Evolutionary conservation across 371 early-diverging fungal genomes (phyloP), one percentile per base, ranked within the genome.

Genomic region (Blastocladiella emersonii): DNA sequence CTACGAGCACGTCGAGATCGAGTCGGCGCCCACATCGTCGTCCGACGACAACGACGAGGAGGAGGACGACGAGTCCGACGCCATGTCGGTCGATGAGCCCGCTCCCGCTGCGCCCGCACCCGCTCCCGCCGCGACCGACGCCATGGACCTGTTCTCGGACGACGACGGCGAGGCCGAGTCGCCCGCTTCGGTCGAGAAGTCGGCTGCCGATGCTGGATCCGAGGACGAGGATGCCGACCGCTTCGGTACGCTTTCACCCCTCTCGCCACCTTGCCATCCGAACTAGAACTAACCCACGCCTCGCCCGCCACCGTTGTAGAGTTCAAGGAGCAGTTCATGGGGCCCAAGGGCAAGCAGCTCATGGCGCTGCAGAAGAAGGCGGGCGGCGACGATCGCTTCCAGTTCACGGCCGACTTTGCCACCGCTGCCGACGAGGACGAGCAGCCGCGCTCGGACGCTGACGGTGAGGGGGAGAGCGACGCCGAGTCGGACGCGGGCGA

Each of bases 351-450:
- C 35, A 32, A 34, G 13, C 25, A 35, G 15, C 43, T 59, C 6
- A 25, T 59, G 35, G 59, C 37, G 13, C 35, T 59, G 37, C 59
- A 59, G 30, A 34, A 25, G 13, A 37, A 43, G 23, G 19, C 43
- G 25, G 13, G 30, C 25, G 59, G 59, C 37, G 59, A 59, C 59
- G 35, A 35, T 27, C 59, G 59, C 6, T 59, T 59, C 35, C 7
- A 32, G 10, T 25, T 59, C 43, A 59, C 59, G 35, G 15, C 37
- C 37, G 59, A 59, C 35, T 59, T 59, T 35, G 59, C n/a, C 30
- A 34, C 34, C 12, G 35, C 34, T n/a, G n/a, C 34, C 27, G 59
- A 59, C 37, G n/a, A 32, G 13, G 51, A 51, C 30, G 25, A n/a
- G 30, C n/a, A n/a, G n/a, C n/a, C n/a, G n/a, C n/a, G n/a, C n/a